phyloP scores from a whole-genome alignment of 2,329 filamentous ascomycete species.

The Cladosporium sp. region DNA sequence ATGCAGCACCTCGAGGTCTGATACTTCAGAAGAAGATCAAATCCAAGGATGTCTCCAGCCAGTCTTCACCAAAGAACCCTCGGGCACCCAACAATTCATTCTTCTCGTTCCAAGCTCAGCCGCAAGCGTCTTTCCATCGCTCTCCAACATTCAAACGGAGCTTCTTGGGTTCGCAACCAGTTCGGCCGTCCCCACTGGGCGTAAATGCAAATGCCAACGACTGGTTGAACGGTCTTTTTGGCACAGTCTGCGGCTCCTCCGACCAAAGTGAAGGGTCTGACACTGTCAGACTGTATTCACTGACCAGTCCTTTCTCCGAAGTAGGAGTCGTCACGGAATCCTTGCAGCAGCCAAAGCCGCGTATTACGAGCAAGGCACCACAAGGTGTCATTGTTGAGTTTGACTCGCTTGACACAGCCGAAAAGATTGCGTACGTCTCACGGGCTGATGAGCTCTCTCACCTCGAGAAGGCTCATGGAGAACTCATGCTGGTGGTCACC shows the following conservation, averaged over 20 bases:
- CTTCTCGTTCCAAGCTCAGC: slow-evolving; percentile 65
- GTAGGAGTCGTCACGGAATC: slow-evolving; percentile 67
- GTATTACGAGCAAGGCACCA: slow-evolving; percentile 26
- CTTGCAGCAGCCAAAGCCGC: slow-evolving; percentile 33
- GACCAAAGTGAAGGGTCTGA: slow-evolving; percentile 43
- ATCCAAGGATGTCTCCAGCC: slow-evolving; percentile 44
- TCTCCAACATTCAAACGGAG: slow-evolving; percentile 37
- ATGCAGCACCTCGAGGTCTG: slow-evolving; percentile 17
- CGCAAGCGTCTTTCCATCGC: slow-evolving; percentile 40
- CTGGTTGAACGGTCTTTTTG: slow-evolving; percentile 34
- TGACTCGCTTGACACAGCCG: slow-evolving; percentile 70
- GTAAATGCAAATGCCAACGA: slow-evolving; percentile 24
- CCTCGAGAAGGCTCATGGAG: slow-evolving; percentile 44
- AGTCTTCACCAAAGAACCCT: slow-evolving; percentile 46
- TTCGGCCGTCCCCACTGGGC: slow-evolving; percentile 31
- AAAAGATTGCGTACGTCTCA: slow-evolving; percentile 84
- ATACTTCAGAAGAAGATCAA: slow-evolving; percentile 72
- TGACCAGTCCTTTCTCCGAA: slow-evolving; percentile 84
- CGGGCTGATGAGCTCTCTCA: slow-evolving; percentile 60
- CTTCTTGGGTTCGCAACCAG: slow-evolving; percentile 29
- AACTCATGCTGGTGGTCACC: slow-evolving; percentile 75
- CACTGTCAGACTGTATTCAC: slow-evolving; percentile 75
- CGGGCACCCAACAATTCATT: slow-evolving; percentile 80
- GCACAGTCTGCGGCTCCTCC: slow-evolving; percentile 28
- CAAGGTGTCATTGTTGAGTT: slow-evolving; percentile 47